Evolutionary conservation across 371 early-diverging fungal genomes (phyloP), one percentile per base, ranked within the genome.

Genomic region (Mortierella sp.): DNA sequence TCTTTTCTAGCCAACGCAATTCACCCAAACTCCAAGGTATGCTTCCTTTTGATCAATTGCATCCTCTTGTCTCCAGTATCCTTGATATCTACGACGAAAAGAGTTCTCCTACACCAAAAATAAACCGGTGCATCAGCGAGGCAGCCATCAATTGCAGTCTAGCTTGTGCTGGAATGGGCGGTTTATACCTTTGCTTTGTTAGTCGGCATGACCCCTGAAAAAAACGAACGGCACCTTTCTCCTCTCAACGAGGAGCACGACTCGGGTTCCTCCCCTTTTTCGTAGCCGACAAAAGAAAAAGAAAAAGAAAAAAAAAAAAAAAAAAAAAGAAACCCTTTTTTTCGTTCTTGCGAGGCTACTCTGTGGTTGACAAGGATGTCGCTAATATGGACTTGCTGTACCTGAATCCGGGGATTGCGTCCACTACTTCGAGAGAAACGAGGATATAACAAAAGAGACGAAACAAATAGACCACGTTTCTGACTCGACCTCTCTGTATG

Each of bases 11-110:
- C 52, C 52, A 62, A 30, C 45, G 20, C 54, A 57, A n/a, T 37
- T 30, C 72, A 66, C n/a, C 57, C 67, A 22, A 39, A 58, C 12
- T 68, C 68, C 63, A 77, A 77, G 77, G 72, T 67, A 77, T 40
- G 71, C 49, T 18, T 47, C 49, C 20, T 20, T 47, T 49, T 60
- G 22, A 40, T 60, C 9, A 30, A 24, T 4, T 57, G 3, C 57
- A 26, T 47, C 5, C 49, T 20, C 20, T 20, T 14, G 49, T 47
- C 49, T 47, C 20, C 49, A 8, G 49, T 47, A 47, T 47, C 49
- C 2, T 14, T 18, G 20, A 5, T 47, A 47, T 20, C 49, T 20
- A 47, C 49, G 5, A 14, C 49, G 14, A 20, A 43, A 43, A 14
- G 43, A 9, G 43, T 43, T 43, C 9, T 43, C 14, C 43, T 43